Base-by-base conservation (phyloP, 495 filamentous ascomycete species). In the Penicillium salamii region DNA sequence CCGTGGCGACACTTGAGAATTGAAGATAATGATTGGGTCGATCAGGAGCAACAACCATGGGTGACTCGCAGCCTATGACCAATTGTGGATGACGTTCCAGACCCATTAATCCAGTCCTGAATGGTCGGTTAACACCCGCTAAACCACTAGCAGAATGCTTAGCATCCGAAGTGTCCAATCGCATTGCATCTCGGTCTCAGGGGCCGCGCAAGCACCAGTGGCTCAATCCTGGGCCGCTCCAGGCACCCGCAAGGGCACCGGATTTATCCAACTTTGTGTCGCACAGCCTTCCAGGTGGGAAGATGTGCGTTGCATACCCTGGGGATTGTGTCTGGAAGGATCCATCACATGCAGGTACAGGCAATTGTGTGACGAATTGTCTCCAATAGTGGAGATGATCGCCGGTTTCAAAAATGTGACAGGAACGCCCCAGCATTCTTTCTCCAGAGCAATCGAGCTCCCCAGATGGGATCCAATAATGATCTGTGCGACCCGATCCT, bases 201-300 rank as follows among this genome's bases (percentile, higher is more conserved):
- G 26, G 34, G 55, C 51, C 61, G 54, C 58, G 61, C 61, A 65
- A 62, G 48, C 55, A 31, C 29, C 19, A 31, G 61, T 59, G 61
- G 61, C 61, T 62, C 55, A 47, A 55, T 23, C 14, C 15, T 46
- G 20, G 35, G 28, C 42, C 34, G 44, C 34, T 38, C 33, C 35
- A 38, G 46, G 35, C 18, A 49, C 45, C 42, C 28, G 32, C 50
- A 35, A 26, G 6, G 20, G 15, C 20, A 13, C 57, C 49, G 39
- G 40, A n/a, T 13, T 20, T 11, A 11, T 6, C 13, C 24, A 34
- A 52, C 21, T 8, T 35, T 18, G 8, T 29, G 15, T 19, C 38
- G 43, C 49, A 44, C 23, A 35, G 12, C 7, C 18, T 24, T n/a
- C n/a, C 4, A 19, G 11, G 21, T 12, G 8, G 20, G 5, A 14